Evolutionary conservation across 2,329 filamentous ascomycete species (phyloP), one percentile per base, ranked within the genome.

Genomic region (Ascochyta rabiei): DNA sequence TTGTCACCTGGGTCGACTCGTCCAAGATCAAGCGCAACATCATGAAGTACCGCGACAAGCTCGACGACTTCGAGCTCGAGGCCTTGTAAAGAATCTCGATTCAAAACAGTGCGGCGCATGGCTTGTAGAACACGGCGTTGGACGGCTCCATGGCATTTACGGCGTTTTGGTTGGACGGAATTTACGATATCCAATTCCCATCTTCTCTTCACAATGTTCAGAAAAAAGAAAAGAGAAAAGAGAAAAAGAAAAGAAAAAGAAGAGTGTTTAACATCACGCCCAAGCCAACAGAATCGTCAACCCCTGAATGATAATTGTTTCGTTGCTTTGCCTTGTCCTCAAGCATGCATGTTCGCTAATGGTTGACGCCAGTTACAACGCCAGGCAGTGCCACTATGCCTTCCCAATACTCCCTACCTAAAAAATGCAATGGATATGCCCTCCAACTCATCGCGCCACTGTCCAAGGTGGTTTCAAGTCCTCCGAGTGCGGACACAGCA

Each of bases 21-120:
- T 96, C 91, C 77, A 97, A 97, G 89, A 93, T 98, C 75, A 96
- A 96, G 88, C 85, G 89, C 72, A 95, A 92, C 73, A 96, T 97
- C 61, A 88, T 96, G 85, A 91, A 90, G 77, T 98, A 97, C 75
- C 86, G 91, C 67, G 92, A 97, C 76, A 91, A 96, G 81, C 77
- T 97, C 77, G 93, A 98, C 77, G 93, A 98, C 77, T 98, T 96
- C 71, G 93, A 98, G 79, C 79, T 97, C 43, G 72, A 73, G 38
- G 64, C 68, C 18, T 47, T 73, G 37, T 75, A 58, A 47, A 42
- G 18, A 12, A 24, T 1, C 16, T 3, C 30, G 3, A 0, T 3
- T 10, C 2, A 16, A 13, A 31, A 18, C 8, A n/a, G 0, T n/a
- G 24, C 52, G 30, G 21, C 24, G 9, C 24, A 10, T 15, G 12